Conservation (phyloP, 2,329 filamentous ascomycete species). For the Talaromyces sp. region DNA sequence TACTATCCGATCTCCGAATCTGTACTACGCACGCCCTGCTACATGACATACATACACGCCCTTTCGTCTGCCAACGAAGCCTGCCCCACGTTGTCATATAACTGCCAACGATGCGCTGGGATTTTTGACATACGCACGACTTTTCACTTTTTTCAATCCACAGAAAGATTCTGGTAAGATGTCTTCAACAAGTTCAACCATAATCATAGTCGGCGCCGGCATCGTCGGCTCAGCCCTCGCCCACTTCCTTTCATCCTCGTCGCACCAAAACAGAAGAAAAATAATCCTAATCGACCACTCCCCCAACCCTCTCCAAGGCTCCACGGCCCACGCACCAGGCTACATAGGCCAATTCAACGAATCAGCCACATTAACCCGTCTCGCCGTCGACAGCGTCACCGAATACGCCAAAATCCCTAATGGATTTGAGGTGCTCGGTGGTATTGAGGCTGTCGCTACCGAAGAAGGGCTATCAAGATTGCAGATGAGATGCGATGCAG, state of each 20-base stretch:
- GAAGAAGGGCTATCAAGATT: conserved; percentile 17
- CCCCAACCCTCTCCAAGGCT: conserved; percentile 23
- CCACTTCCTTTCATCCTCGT: conserved; percentile 25
- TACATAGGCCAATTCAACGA: conserved; percentile 35
- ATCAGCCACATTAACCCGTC: conserved; percentile 25
- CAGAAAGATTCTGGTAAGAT: neutral
- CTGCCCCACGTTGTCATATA: no score
- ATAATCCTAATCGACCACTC: conserved; percentile 27
- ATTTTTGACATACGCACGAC: no score
- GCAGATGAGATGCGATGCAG: neutral
- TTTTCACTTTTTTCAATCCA: no score
- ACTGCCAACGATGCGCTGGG: no score
- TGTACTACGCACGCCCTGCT: neutral
- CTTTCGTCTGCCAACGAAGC: neutral
- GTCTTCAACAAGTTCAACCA: neutral
- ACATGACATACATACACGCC: neutral
- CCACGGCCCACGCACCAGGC: conserved; percentile 31
- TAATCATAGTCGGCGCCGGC: conserved; percentile 25
- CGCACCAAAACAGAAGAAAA: conserved; percentile 6
- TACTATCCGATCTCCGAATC: neutral
- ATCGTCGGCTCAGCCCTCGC: conserved; percentile 33
- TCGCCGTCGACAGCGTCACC: conserved; percentile 28
- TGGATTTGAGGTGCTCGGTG: conserved; percentile 25
- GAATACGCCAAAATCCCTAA: conserved; percentile 26
- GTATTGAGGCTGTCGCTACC: conserved; percentile 24